Conservation (phyloP, 192 early-diverging fungal species). For the Entomortierella beljakovae region DNA sequence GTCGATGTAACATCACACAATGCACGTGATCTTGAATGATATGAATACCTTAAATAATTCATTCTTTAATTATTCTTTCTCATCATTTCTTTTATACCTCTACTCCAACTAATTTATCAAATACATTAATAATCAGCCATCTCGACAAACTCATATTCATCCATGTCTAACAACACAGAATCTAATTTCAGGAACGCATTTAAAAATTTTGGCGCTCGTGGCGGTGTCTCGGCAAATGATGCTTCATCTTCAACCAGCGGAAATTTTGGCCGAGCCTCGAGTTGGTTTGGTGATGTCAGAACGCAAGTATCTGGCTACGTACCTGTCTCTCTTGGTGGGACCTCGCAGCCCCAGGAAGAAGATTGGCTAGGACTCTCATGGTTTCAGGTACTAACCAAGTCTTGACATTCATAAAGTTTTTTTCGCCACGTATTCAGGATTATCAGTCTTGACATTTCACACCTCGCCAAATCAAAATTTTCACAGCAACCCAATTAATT, state of each 20-base stretch:
- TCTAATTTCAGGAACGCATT: constrained; percentile 60
- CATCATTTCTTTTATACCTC: neutral
- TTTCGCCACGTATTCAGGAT: too few relatives aligned
- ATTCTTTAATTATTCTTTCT: too few relatives aligned
- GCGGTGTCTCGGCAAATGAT: constrained; percentile 30
- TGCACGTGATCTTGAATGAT: too few relatives aligned
- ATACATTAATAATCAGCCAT: neutral
- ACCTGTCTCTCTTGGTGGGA: constrained; percentile 40
- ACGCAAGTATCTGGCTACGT: constrained; percentile 47
- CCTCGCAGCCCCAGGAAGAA: constrained; percentile 43
- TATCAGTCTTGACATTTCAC: too few relatives aligned
- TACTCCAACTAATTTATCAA: neutral
- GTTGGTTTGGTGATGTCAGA: constrained; percentile 47
- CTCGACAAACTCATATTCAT: neutral
- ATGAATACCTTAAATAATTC: too few relatives aligned
- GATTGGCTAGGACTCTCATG: constrained; percentile 46
- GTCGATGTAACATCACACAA: too few relatives aligned
- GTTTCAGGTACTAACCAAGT: constrained; percentile 57
- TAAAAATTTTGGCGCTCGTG: constrained; percentile 56
- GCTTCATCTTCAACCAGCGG: neutral
- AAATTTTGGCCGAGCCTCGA: constrained; percentile 25
- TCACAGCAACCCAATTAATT: too few relatives aligned
- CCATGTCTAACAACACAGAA: constrained; percentile 59
- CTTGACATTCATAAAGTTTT: too few relatives aligned
- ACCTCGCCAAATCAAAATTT: too few relatives aligned